Evolutionary conservation across 176 grass and related monocot species (phyloP).

Genomic region (bread wheat (Triticum aestivum)): DNA sequence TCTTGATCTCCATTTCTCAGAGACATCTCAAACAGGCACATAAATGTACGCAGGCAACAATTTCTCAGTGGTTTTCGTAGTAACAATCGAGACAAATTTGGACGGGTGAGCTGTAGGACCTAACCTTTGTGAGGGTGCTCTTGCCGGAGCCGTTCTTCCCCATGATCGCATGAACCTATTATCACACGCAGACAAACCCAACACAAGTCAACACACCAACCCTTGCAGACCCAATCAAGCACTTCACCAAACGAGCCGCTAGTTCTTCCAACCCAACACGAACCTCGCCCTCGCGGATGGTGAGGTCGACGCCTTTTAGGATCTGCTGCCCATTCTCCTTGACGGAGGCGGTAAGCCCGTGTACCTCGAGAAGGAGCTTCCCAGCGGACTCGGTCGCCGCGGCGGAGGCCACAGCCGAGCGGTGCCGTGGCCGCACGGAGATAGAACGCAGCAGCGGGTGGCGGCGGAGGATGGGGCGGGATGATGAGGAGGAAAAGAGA

Average conservation of each 20-base stretch:
- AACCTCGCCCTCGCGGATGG: constrained; percentile 79
- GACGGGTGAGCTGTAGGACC: background rate
- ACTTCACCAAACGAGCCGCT: background rate
- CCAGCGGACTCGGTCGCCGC: constrained; percentile 20
- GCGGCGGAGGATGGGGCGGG: constrained; percentile 16
- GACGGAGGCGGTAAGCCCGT: constrained; percentile 67
- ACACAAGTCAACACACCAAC: background rate
- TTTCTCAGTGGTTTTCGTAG: background rate
- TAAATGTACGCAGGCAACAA: background rate
- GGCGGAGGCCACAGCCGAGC: constrained; percentile 30
- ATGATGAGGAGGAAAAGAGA: constrained; percentile 19
- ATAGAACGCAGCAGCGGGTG: background rate
- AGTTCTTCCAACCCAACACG: background rate
- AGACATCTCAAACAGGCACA: background rate
- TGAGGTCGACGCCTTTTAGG: constrained; percentile 70
- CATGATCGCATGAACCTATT: constrained; percentile 88
- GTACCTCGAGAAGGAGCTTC: constrained; percentile 58
- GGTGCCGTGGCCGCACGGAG: constrained; percentile 2
- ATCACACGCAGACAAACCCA: constrained; percentile 16
- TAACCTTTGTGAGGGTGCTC: constrained; percentile 92
- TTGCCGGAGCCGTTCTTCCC: constrained; percentile 95
- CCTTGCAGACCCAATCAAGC: background rate
- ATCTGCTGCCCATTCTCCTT: constrained; percentile 58
- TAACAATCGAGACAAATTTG: background rate
- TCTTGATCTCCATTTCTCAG: background rate